Base-by-base conservation (phyloP, 371 early-diverging fungal genomes). In the Syncephalis plumigaleata region DNA sequence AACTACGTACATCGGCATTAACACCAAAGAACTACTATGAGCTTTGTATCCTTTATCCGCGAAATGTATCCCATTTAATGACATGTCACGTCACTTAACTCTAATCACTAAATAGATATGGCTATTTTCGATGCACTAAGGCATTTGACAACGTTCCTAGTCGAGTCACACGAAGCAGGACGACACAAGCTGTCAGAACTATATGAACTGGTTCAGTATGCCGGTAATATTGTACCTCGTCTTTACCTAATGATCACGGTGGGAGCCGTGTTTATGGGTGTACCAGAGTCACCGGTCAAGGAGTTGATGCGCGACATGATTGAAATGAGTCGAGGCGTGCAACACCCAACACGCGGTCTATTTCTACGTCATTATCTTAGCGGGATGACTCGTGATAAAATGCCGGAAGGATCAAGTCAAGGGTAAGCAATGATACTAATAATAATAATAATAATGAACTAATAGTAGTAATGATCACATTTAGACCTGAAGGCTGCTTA, bases 161-260 rank as follows among this genome's bases (percentile, higher is more conserved):
- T 77, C 51, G 88, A 90, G 17, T 82, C 87, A 0, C 95, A 92
- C 61, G 67, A 71, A 39, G 55, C 75, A 37, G 81, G 80, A 17
- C 73, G 83, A 24, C 90, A 91, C 62, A 87, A 93, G 56, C 73
- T 94, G 36, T 87, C 89, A 0, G 93, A 94, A 57, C 65, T 96
- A 22, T 96, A 96, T 63, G 95, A 94, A 54, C 71, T 96, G 39
- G 94, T 93, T 0, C 95, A 96, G 55, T 96, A 96, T 54, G 93
- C 94, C 7, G 89, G 88, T 36, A 91, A 81, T 68, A 90, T 94
- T 44, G 83, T 96, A n/a, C 94, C 97, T 3, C 79, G 97, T 42
- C 71, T 96, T 21, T 96, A 94, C 57, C 66, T 96, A 25, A 94
- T 96, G 95, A 86, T 94, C 44, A 94, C 97, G 3, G 92, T 93